Base-by-base conservation (phyloP, 225 moss, liverwort and hornwort genomes). In the Marchantia paleacea region DNA sequence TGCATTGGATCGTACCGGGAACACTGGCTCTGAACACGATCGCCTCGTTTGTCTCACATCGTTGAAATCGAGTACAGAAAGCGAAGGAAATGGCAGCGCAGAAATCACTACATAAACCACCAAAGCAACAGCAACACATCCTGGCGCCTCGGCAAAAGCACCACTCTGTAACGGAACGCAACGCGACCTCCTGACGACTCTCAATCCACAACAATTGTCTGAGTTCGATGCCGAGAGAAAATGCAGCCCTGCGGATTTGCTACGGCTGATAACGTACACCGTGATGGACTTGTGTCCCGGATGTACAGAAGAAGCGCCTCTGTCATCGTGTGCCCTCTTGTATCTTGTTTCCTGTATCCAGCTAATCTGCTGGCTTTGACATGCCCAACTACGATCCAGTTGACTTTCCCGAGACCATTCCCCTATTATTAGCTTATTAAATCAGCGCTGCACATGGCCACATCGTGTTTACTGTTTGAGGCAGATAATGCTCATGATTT, bases 61-160 rank as follows among this genome's bases (percentile, higher is more conserved):
- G 77, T 64, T 69, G 80, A 77, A 86, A 86, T 12, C 63, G 31
- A 39, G 80, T 80, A 55, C 86, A 86, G 26, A 77, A 86, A 14
- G 80, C 66, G 49, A 86, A 86, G 12, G 77, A 47, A 20, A 80
- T 2, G 58, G 77, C 54, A 55, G 26, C 22, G 58, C 80, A 77
- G 31, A 55, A 80, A 50, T 82, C 80, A 47, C 71, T 66, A 53
- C 85, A 82, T 76, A 77, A 73, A 22, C 82, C 80, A 50, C 75
- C 58, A 28, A 85, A 78, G 29, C 78, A 86, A 55, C 75, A 69
- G 47, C 76, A 83, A 69, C 80, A 82, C 85, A 79, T 81, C 29
- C 30, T 30, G 63, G 63, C 25, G 55, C 62, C 49, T 26, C 57
- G 39, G 47, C 57, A n/a, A 31, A n/a, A 20, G 26, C 14, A 50